These are phyloP conservation scores for Aurinia saxatilis DNA, from an alignment of 345 rosid species.

Conservation along the genomic window DNA sequence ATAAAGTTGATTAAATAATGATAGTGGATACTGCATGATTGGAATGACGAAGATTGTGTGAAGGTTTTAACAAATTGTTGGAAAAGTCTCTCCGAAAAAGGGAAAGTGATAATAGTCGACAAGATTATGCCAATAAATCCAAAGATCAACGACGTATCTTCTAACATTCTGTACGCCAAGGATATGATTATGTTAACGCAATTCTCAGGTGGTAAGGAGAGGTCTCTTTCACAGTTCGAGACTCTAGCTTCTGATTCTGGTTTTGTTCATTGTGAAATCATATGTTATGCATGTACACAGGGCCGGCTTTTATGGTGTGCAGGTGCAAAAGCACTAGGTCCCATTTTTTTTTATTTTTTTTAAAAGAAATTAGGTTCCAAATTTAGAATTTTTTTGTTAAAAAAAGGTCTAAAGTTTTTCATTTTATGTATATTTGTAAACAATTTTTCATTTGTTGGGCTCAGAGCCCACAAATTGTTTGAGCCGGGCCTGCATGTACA, in stretches of 20 bases:
- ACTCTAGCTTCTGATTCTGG: background rate
- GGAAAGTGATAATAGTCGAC: background rate
- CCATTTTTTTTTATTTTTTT: too few species aligned
- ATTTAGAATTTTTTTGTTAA: too few species aligned
- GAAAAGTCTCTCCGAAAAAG: background rate
- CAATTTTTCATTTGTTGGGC: too few species aligned
- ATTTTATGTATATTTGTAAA: too few species aligned
- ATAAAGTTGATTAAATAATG: background rate
- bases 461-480: too few species aligned
- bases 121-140: background rate
- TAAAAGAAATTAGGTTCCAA: too few species aligned
- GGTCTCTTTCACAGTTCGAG: background rate
- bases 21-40: slow-evolving; percentile 14
- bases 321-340: too few species aligned
- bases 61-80: slow-evolving; percentile 13
- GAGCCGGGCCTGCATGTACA: too few species aligned
- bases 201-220: background rate
- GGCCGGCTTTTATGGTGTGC: too few species aligned
- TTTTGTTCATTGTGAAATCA: background rate
- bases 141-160: background rate
- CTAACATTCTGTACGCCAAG: background rate
- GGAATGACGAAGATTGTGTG: slow-evolving; percentile 16
- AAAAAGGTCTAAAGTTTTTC: too few species aligned
- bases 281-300: too few species aligned
- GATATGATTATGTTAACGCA: slow-evolving; percentile 19